Conservation (phyloP, 169 alveolate genomes). For the Ichthyophthirius multifiliis region DNA sequence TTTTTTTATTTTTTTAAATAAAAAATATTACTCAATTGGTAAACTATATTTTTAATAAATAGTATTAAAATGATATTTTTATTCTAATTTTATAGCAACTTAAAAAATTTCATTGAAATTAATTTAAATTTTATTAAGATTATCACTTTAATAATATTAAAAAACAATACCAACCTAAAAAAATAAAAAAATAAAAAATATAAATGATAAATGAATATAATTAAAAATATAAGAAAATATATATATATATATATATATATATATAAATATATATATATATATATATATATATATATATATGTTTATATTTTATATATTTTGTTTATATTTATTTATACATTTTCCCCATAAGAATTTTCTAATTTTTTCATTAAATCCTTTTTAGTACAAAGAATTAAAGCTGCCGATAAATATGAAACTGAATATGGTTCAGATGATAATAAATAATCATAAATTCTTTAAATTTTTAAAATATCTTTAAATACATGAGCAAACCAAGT, state of each 20-base stretch:
- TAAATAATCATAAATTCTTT: constrained; percentile 36
- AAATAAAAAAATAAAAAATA: not conserved
- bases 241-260: not conserved
- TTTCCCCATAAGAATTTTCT: not conserved
- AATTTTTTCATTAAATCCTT: not conserved
- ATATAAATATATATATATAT: not conserved
- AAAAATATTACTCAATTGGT: too few relatives aligned
- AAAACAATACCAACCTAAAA: not conserved
- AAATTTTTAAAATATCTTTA: constrained; percentile 11
- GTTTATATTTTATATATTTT: not conserved
- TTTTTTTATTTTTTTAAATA: too few relatives aligned
- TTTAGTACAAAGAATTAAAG: not conserved
- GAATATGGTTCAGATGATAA: constrained; percentile 36
- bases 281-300: not conserved
- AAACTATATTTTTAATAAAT: too few relatives aligned
- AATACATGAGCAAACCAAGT: constrained; percentile 63
- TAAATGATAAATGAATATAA: too few relatives aligned
- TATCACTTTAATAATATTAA: not conserved
- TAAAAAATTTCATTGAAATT: too few relatives aligned
- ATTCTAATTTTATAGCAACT: too few relatives aligned
- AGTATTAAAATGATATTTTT: too few relatives aligned
- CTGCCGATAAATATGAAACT: constrained; percentile 32
- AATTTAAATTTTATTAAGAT: not conserved
- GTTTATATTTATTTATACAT: not conserved
- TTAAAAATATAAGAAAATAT: too few relatives aligned